Base-by-base conservation (phyloP, 148 eudicot species). In the Rhododendron kiyosumense region DNA sequence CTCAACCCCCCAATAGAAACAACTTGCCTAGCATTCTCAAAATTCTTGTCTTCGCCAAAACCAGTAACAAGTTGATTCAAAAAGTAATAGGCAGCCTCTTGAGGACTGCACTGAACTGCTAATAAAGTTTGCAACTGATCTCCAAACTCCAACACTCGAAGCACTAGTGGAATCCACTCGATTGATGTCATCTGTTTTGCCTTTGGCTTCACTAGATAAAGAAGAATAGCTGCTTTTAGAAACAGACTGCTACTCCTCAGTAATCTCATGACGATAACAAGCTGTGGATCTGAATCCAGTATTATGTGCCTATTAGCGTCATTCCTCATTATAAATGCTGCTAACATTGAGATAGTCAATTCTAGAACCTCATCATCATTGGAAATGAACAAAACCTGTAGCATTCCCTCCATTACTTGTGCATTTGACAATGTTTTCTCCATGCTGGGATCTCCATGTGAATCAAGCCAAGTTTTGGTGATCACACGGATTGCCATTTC, bases 81-180 rank as follows among this genome's bases (percentile, higher is more conserved):
- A 14, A 92, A 88, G 87, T 92, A 92, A 87, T 89, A 89, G 38
- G 92, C 94, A 18, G 92, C 90, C 81, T 57, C 88, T 43, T 88
- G 87, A 84, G 94, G 91, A 80, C 87, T 81, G 83, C 90, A 86
- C 61, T 76, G 89, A 65, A 92, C 88, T 4, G 83, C 75, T 83
- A 92, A 87, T 80, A 92, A 84, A 14, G 86, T 86, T 79, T 90
- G 91, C 67, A 83, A 77, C 26, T 88, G 91, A 87, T 92, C 91
- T 20, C 91, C 92, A 57, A 89, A 90, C 65, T 92, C 92, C 14
- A 92, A 52, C 63, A 92, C 92, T 6, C 92, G 89, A 43, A 92
- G 91, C 28, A 90, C 90, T 59, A 90, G 34, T 61, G 94, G 94
- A 73, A 92, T 76, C 94, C 94, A 92, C 49, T 92, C 92, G 12